Percentiles rank a stretch among this genome's conserved stretches.
phyloP scores from a whole-genome alignment of 176 grass and related monocot genomes.

The Oryza punctata region DNA sequence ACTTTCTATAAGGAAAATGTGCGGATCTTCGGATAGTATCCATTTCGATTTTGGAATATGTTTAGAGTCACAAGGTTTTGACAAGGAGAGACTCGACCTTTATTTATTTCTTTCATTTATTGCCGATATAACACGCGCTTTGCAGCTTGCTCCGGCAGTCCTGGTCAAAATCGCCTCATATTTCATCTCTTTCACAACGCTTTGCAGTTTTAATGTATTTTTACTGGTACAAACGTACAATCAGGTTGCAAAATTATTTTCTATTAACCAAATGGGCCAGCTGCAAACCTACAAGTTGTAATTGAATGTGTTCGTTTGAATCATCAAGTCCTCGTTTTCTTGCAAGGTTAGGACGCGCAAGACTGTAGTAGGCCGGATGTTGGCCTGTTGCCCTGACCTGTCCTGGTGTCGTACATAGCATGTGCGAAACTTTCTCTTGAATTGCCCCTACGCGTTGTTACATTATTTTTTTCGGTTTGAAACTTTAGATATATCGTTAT shows the following conservation, averaged over 20 bases:
- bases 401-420: too few species aligned
- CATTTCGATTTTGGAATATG: not conserved
- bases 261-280: not conserved
- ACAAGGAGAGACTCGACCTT: not conserved
- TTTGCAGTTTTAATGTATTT: not conserved
- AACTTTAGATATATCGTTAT: not conserved
- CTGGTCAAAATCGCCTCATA: too few species aligned
- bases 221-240: not conserved
- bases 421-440: not conserved
- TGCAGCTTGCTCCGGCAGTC: too few species aligned
- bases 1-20: too few species aligned
- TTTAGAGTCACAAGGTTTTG: not conserved
- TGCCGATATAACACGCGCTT: too few species aligned
- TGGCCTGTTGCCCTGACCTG: too few species aligned
- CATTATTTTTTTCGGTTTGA: not conserved
- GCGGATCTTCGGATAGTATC: too few species aligned
- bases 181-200: too few species aligned
- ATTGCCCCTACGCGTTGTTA: not conserved
- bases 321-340: not conserved
- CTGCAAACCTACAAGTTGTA: not conserved
- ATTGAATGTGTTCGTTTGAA: not conserved
- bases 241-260: not conserved
- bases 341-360: not conserved
- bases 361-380: not conserved
- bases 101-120: not conserved